Evolutionary conservation across 2,329 filamentous ascomycete species (phyloP).

Genomic region (Chrysoporthe austroafricana): DNA sequence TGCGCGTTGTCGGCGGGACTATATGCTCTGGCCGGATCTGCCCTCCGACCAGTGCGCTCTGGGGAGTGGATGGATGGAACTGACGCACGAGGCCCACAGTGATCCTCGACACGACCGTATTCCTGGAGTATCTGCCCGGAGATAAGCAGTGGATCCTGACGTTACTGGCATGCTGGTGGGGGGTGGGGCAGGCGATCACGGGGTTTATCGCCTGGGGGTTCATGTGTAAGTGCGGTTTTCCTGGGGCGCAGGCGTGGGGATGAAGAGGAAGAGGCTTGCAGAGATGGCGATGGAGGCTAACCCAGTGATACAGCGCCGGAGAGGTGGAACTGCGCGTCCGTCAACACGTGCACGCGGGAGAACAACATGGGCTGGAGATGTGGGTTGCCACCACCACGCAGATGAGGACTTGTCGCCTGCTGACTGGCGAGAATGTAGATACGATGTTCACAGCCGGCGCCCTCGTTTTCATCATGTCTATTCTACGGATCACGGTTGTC

Average conservation of each 20-base stretch:
- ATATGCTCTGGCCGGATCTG: too few species aligned
- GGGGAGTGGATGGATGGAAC: not conserved
- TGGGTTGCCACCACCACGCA: constrained; percentile 4
- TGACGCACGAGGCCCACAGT: constrained; percentile 36
- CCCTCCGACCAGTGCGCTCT: not conserved
- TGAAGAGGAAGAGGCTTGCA: not conserved
- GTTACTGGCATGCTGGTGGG: constrained; percentile 62
- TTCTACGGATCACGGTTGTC: constrained; percentile 58
- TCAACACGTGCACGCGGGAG: constrained; percentile 43
- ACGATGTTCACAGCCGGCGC: constrained; percentile 52
- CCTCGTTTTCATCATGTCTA: constrained; percentile 53
- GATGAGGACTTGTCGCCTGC: not conserved
- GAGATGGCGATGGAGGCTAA: constrained; percentile 8
- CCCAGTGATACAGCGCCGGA: constrained; percentile 37
- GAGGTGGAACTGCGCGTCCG: constrained; percentile 47
- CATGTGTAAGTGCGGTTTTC: constrained; percentile 40
- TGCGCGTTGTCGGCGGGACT: not conserved
- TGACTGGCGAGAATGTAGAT: constrained; percentile 30
- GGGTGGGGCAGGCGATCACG: constrained; percentile 51
- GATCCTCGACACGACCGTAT: constrained; percentile 62
- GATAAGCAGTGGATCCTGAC: constrained; percentile 68
- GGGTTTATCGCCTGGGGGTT: constrained; percentile 56
- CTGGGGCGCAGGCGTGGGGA: not conserved
- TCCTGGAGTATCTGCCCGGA: constrained; percentile 51
- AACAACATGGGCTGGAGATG: constrained; percentile 56